Percentiles rank a stretch among this genome's conserved stretches.
These are phyloP conservation scores for Choiromyces venosus DNA, from an alignment of 495 filamentous ascomycete genomes.

Conservation along the genomic window DNA sequence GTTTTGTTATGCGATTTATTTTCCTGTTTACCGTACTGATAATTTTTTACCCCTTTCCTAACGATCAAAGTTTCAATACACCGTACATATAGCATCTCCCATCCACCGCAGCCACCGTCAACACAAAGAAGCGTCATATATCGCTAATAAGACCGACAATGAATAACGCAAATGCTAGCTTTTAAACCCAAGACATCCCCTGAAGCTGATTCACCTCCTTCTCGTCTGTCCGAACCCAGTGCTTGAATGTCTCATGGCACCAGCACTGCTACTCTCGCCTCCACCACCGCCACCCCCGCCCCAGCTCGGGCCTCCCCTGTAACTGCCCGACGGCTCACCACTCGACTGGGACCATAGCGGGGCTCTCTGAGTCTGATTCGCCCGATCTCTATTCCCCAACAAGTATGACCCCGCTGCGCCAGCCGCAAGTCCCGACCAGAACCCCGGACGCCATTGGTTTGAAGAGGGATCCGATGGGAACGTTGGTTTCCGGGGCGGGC, in stretches of 20 bases:
- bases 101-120: not conserved
- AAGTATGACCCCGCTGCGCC: conserved; percentile 67
- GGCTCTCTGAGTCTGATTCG: conserved; percentile 28
- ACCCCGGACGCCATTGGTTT: conserved; percentile 75
- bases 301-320: not conserved
- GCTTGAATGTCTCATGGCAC: conserved; percentile 60
- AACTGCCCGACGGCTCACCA: not conserved
- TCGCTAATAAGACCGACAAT: not conserved
- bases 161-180: not conserved
- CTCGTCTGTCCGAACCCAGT: conserved; percentile 88
- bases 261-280: conserved; percentile 45
- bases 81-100: not conserved
- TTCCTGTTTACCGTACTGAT: too few species aligned
- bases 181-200: not conserved
- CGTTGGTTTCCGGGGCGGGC: conserved; percentile 37
- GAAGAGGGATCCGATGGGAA: conserved; percentile 16
- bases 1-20: too few species aligned
- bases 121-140: not conserved
- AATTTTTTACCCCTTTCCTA: too few species aligned
- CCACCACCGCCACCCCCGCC: conserved; percentile 49
- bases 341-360: conserved; percentile 23
- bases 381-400: conserved; percentile 49
- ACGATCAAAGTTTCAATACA: too few species aligned
- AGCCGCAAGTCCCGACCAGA: conserved; percentile 77
- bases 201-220: too few species aligned